Conservation (phyloP, 2,329 filamentous ascomycete genomes). For the Ascochyta rabiei region DNA sequence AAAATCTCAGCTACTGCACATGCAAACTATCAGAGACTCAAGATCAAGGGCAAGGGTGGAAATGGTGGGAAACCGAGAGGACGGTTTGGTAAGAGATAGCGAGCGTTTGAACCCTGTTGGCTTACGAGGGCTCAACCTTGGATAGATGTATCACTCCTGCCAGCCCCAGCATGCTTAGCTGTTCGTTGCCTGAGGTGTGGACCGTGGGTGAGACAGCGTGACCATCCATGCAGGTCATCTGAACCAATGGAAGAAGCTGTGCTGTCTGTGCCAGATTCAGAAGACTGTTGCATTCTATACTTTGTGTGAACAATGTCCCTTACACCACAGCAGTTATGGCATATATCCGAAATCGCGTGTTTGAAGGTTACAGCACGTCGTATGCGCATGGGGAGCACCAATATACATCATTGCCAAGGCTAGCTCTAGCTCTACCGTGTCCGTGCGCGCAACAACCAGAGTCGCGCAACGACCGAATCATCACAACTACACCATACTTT, state of each 20-base stretch:
- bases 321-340: conserved; percentile 27
- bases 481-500: too few relatives aligned
- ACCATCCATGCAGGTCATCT: conserved; percentile 38
- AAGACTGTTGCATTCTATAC: neutral
- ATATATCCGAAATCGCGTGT: conserved; percentile 44
- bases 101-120: neutral
- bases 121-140: neutral
- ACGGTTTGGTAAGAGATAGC: conserved; percentile 46
- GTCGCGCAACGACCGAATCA: too few relatives aligned
- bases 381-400: conserved; percentile 5
- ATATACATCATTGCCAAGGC: conserved; percentile 23
- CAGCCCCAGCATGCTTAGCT: neutral
- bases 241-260: conserved; percentile 18
- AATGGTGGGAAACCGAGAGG: conserved; percentile 42
- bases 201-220: conserved; percentile 35
- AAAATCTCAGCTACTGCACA: conserved; percentile 56
- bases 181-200: conserved; percentile 12
- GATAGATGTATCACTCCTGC: neutral
- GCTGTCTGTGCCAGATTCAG: conserved; percentile 1
- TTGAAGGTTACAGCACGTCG: conserved; percentile 40
- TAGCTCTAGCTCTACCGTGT: conserved; percentile 27
- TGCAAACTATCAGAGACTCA: conserved; percentile 56
- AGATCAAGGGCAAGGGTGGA: conserved; percentile 58
- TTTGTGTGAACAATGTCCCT: neutral
- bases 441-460: too few relatives aligned